These are phyloP conservation scores for Tolypocladium amazonense DNA, from an alignment of 2,329 filamentous ascomycete genomes.

Conservation along the genomic window DNA sequence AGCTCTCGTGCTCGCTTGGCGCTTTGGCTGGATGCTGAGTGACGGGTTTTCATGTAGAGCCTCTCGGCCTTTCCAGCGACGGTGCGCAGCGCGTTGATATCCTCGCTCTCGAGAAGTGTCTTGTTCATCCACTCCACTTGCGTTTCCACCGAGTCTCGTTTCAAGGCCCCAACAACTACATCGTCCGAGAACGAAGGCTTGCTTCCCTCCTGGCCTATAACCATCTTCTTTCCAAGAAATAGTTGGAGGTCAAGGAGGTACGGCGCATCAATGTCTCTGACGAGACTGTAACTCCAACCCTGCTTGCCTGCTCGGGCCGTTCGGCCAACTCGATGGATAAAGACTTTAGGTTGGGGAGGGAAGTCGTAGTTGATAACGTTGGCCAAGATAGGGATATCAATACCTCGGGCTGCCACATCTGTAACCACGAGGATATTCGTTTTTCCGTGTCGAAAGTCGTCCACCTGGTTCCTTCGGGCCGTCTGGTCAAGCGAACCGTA, in stretches of 20 bases:
- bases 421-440: conserved; percentile 92
- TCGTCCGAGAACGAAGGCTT: conserved; percentile 67
- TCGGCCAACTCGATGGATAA: conserved; percentile 89
- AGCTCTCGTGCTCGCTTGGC: conserved; percentile 78
- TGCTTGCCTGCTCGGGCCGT: conserved; percentile 87
- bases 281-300: conserved; percentile 91
- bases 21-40: conserved; percentile 82
- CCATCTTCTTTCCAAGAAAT: conserved; percentile 76
- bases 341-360: conserved; percentile 91
- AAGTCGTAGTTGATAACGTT: conserved; percentile 99
- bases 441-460: conserved; percentile 74
- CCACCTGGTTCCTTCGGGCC: conserved; percentile 82
- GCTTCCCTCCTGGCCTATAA: conserved; percentile 58
- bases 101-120: conserved; percentile 61
- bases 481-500: conserved; percentile 94
- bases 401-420: conserved; percentile 91
- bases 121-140: conserved; percentile 79
- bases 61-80: conserved; percentile 86
- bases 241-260: conserved; percentile 91
- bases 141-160: conserved; percentile 61
- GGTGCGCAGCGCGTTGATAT: conserved; percentile 57
- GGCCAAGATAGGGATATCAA: conserved; percentile 90
- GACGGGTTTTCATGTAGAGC: conserved; percentile 81
- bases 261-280: conserved; percentile 77
- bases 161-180: conserved; percentile 69